Base-by-base conservation (phyloP, 805 yeast species). In the Yamadazyma endophytica region DNA sequence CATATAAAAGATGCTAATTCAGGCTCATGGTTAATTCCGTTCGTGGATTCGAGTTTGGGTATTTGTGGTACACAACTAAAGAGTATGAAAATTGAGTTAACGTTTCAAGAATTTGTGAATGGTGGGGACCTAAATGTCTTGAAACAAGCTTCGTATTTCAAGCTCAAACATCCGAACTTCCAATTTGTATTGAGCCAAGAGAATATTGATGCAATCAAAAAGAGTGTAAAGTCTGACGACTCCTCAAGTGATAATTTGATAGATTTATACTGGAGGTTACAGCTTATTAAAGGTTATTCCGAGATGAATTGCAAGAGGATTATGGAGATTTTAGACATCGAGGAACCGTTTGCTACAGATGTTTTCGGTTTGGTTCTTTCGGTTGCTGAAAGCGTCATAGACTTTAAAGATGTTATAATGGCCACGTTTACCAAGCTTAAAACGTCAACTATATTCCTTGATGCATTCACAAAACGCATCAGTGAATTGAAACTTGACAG, bases 181-280 rank as follows among this genome's bases (percentile, higher is more conserved):
- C 25, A 22, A 22, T 7, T n/a, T 17, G 11, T 7, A 5, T 23
- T 24, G 9, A 17, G 7, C 13, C 13, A 24, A 5, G 13, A 28
- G 9, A 23, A 33, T 7, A 11, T 21, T 13, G 16, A 21, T 4
- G 21, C 35, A 11, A 22, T 41, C 4, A n/a, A n/a, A n/a, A n/a
- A n/a, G n/a, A n/a, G n/a, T n/a, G n/a, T n/a, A n/a, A 19, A 35
- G 15, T 21, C 15, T 5, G 14, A 19, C 18, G 20, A 21, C 9
- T 25, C 24, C 9, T 21, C 29, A n/a, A 4, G 12, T 15, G 12
- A 19, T 4, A 23, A 35, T 13, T 29, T 32, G 6, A 6, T 17
- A 5, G 36, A 35, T 14, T 31, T 33, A 9, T 36, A 24, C 24
- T 41, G 45, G 45, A 41, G 34, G 27, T 33, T 41, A 13, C 30